Evolutionary conservation across 176 grass and related monocot species (phyloP).

Genomic region (Carex parvula): DNA sequence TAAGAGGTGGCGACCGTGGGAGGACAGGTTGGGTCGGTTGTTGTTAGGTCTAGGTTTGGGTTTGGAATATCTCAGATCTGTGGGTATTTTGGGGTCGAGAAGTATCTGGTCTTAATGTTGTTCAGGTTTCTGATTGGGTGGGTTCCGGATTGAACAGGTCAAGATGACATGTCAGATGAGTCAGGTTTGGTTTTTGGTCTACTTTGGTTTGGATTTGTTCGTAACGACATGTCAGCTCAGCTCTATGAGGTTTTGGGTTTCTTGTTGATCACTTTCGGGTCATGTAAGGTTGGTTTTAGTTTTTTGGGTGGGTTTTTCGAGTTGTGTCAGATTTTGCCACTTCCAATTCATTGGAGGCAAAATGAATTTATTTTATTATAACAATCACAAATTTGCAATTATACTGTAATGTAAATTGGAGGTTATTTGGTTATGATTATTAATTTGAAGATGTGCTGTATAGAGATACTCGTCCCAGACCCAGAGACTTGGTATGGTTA

Average conservation of each 20-base stretch:
- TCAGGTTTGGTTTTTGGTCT: background rate
- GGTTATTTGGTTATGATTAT: background rate
- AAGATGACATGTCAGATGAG: background rate
- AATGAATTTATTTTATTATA: background rate
- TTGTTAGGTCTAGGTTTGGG: background rate
- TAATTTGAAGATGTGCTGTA: background rate
- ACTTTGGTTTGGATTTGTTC: background rate
- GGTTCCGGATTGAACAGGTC: too few relatives aligned
- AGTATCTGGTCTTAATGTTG: background rate
- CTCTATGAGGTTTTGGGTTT: background rate
- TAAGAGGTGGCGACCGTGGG: background rate
- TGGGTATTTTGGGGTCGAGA: background rate
- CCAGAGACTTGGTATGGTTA: too few relatives aligned
- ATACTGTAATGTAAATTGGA: background rate
- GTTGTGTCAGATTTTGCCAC: background rate
- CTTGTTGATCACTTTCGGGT: background rate
- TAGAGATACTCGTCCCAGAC: background rate
- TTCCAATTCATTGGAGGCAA: background rate
- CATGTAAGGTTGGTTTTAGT: background rate
- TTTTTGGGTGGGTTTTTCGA: background rate
- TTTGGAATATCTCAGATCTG: background rate
- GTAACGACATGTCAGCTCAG: background rate
- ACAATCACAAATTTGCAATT: background rate
- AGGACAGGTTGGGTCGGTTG: background rate
- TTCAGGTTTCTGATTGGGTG: background rate